These are phyloP conservation scores for Lasiosphaeriaceae sp. DNA, from an alignment of 495 filamentous ascomycete species.

Conservation along the genomic window DNA sequence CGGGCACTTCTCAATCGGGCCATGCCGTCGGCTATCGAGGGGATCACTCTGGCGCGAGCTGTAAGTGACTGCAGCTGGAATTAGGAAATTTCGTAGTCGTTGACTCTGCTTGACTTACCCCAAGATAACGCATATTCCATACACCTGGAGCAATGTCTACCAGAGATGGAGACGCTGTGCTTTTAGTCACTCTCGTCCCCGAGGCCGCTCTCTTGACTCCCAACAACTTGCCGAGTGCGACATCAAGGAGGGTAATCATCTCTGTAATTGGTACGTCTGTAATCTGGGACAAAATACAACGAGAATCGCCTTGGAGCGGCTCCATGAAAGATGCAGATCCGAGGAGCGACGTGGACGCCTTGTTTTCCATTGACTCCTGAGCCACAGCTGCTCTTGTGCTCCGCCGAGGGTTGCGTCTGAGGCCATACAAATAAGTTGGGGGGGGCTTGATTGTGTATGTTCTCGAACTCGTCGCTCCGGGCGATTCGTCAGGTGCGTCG, in stretches of 20 bases:
- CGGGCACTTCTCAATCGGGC: constrained; percentile 20
- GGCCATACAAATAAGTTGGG: constrained; percentile 5
- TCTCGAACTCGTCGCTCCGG: background rate
- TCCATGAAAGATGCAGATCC: no score
- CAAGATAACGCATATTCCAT: constrained; percentile 41
- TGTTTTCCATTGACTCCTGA: constrained; percentile 1
- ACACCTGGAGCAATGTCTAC: constrained; percentile 42
- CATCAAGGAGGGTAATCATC: constrained; percentile 28
- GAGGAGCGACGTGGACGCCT: no score
- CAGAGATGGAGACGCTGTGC: constrained; percentile 23
- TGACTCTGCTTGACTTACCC: constrained; percentile 17
- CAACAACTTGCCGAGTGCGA: constrained; percentile 30
- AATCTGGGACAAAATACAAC: no score
- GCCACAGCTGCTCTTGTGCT: constrained; percentile 6
- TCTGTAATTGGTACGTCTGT: constrained; percentile 8
- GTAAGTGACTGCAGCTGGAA: constrained; percentile 12
- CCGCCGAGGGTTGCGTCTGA: constrained; percentile 7
- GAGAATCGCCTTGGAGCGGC: no score
- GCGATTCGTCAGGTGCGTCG: background rate
- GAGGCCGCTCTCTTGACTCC: constrained; percentile 24
- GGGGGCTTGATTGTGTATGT: background rate
- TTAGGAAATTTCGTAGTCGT: background rate
- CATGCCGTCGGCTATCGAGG: constrained; percentile 18
- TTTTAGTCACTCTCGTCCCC: constrained; percentile 21
- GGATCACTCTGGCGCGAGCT: constrained; percentile 23